Conservation (phyloP, 805 yeast species). For the Yarrowia porcina region DNA sequence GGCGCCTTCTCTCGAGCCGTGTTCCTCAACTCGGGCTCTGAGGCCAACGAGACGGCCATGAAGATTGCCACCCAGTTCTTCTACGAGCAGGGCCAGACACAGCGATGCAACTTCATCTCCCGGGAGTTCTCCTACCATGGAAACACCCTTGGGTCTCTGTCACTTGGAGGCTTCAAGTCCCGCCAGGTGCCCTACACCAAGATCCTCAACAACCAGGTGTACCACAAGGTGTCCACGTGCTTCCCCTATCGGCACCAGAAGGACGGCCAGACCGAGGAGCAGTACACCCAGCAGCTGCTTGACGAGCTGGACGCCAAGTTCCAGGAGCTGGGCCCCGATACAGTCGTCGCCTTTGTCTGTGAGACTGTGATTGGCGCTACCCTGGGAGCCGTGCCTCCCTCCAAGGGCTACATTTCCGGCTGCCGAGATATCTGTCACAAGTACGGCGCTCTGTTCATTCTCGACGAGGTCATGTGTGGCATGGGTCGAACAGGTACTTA, state of each 20-base stretch:
- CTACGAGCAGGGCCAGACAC: constrained; percentile 44
- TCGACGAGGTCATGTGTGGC: constrained; percentile 60
- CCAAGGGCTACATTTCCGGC: constrained; percentile 49
- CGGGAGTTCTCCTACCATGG: constrained; percentile 51
- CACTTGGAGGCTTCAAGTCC: constrained; percentile 43
- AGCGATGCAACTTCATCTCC: constrained; percentile 44
- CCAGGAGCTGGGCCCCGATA: constrained; percentile 45
- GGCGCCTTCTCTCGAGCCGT: constrained; percentile 26
- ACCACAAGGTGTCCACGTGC: constrained; percentile 30
- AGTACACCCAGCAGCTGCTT: constrained; percentile 42
- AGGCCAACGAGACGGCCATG: constrained; percentile 62
- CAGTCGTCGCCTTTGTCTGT: constrained; percentile 44
- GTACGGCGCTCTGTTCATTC: constrained; percentile 49
- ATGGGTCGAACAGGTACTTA: constrained; percentile 52
- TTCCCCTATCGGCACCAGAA: constrained; percentile 40
- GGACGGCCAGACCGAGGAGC: constrained; percentile 42
- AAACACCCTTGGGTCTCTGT: constrained; percentile 43
- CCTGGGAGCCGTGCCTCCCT: constrained; percentile 46
- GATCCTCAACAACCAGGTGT: constrained; percentile 30
- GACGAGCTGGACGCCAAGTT: constrained; percentile 46
- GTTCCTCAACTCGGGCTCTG: constrained; percentile 50
- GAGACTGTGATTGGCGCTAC: constrained; percentile 51
- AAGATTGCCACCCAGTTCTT: constrained; percentile 52
- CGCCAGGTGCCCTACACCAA: not conserved
- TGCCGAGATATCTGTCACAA: constrained; percentile 49